phyloP scores from a whole-genome alignment of 371 early-diverging fungal genomes.

The Mortierella sp. region DNA sequence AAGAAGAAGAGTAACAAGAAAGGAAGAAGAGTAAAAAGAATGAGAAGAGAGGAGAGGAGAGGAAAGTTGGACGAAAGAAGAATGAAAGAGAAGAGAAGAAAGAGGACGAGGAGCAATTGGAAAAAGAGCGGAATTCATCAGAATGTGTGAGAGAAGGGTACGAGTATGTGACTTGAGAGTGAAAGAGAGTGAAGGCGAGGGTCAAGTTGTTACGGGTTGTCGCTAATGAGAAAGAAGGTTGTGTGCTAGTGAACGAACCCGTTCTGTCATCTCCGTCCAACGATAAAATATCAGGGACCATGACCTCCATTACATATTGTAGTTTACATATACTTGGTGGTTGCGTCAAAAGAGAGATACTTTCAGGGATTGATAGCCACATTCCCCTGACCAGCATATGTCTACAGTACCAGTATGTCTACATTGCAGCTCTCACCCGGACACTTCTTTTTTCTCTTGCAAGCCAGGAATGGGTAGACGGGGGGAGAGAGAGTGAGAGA shows the following conservation, averaged over 20 bases:
- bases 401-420: not conserved
- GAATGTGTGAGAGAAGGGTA: not conserved
- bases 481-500: not conserved
- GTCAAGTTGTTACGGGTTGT: not conserved
- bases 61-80: not conserved
- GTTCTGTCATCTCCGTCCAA: not conserved
- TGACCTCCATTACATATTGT: not conserved
- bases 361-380: not conserved
- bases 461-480: no score
- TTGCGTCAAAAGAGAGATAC: not conserved
- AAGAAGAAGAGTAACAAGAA: not conserved
- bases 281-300: not conserved
- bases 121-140: not conserved
- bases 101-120: not conserved
- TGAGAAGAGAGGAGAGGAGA: not conserved
- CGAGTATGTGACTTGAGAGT: no score
- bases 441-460: no score
- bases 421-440: not conserved
- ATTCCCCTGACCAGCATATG: not conserved
- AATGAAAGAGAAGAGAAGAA: not conserved
- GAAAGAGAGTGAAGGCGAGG: not conserved
- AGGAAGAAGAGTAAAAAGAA: not conserved
- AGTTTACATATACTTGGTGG: not conserved
- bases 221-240: constrained; percentile 10
- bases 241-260: constrained; percentile 1